A percentile compares a stretch with the other conserved stretches of the same genome.
Conservation (phyloP, 257 asterid genomes). For the Scutellaria minor region DNA sequence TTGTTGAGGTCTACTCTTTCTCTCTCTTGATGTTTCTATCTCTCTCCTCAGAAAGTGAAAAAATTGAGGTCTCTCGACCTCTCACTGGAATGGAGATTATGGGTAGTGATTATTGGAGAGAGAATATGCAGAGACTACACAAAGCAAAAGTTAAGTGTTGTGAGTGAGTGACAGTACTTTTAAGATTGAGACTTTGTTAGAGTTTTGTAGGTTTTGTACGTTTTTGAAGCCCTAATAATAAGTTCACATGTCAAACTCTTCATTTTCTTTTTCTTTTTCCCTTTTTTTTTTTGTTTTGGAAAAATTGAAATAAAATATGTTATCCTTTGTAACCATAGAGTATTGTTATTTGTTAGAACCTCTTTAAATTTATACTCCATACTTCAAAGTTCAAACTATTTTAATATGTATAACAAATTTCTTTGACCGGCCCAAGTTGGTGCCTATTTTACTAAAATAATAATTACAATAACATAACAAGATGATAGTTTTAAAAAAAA, state of each 20-base stretch:
- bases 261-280: background rate
- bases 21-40: conserved; percentile 23
- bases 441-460: too few species aligned
- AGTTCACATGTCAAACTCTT: conserved; percentile 45
- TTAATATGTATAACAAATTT: too few species aligned
- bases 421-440: too few species aligned
- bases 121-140: conserved; percentile 26
- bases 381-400: too few species aligned
- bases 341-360: too few species aligned
- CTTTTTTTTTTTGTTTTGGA: too few species aligned
- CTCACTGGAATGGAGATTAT: conserved; percentile 36
- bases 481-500: too few species aligned
- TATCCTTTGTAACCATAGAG: too few species aligned
- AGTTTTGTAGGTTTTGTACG: conserved; percentile 34
- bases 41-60: conserved; percentile 17
- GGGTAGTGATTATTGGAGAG: conserved; percentile 54
- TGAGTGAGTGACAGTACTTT: background rate
- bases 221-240: conserved; percentile 43
- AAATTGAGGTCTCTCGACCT: conserved; percentile 39
- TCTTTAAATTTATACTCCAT: too few species aligned
- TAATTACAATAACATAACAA: too few species aligned
- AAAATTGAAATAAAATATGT: too few species aligned
- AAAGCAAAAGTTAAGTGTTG: conserved; percentile 16
- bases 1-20: conserved; percentile 14
- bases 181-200: conserved; percentile 25